Conservation (phyloP, 768 basidiomycete species). For the Rhizopogon rudus region DNA sequence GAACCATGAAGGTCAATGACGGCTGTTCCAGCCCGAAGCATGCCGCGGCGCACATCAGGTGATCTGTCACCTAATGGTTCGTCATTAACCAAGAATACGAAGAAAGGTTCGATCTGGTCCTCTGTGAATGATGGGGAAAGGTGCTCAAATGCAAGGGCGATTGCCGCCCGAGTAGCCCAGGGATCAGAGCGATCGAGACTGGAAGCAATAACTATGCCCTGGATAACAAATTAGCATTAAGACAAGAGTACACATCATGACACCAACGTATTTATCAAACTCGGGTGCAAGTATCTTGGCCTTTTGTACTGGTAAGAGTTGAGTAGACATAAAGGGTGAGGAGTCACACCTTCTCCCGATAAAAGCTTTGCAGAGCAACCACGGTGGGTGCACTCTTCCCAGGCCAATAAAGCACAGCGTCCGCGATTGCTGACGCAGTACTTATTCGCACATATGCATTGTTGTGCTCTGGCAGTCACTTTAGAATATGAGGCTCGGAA, state of each 20-base stretch:
- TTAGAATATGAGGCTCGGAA: neutral
- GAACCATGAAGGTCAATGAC: slow-evolving; percentile 84
- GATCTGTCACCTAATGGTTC: slow-evolving; percentile 85
- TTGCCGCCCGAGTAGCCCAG: slow-evolving; percentile 77
- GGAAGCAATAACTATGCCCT: slow-evolving; percentile 92
- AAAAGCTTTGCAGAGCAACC: slow-evolving; percentile 57
- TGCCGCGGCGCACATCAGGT: slow-evolving; percentile 75
- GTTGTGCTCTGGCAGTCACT: slow-evolving; percentile 54
- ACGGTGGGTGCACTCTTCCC: slow-evolving; percentile 46
- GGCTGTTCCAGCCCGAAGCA: slow-evolving; percentile 80
- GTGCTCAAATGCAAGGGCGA: slow-evolving; percentile 60
- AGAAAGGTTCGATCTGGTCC: slow-evolving; percentile 62
- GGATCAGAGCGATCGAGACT: slow-evolving; percentile 88
- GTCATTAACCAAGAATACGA: slow-evolving; percentile 80
- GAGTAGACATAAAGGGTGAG: neutral
- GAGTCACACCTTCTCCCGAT: slow-evolving; percentile 69
- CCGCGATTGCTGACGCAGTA: slow-evolving; percentile 67
- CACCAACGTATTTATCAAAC: slow-evolving; percentile 84
- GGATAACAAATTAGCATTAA: slow-evolving; percentile 2
- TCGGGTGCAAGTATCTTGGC: slow-evolving; percentile 86
- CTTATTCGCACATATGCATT: slow-evolving; percentile 77
- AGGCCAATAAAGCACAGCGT: slow-evolving; percentile 71
- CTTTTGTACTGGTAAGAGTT: slow-evolving; percentile 27
- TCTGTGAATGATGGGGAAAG: slow-evolving; percentile 64
- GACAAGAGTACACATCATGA: neutral